Evolutionary conservation across 352 stramenopile genomes (phyloP), one percentile per base, ranked within the genome.

Genomic region (Blastocystis sp.): DNA sequence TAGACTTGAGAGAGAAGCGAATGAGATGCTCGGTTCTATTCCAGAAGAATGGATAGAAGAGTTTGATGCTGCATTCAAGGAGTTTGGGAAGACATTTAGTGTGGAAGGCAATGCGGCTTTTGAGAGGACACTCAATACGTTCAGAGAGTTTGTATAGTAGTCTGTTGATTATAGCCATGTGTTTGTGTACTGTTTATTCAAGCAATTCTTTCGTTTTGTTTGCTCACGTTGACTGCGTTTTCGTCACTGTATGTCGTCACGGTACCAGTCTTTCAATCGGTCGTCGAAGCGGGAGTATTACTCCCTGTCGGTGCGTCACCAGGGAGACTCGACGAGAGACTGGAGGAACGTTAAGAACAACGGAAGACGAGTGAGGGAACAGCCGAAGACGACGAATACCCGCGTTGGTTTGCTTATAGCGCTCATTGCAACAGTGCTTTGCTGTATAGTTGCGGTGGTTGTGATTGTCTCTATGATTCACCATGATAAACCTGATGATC

Each of bases 221-320:
- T 56, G 5, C 5, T 56, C 48, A 7, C 48, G 48, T 56, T 7
- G 14, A 56, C 5, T 56, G 48, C 0, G 5, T 56, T 14, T 56
- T 7, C 5, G 14, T 56, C 48, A 14, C 48, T 14, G 5, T 14
- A 56, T 56, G 48, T 56, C 48, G 14, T 56, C 48, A 14, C 48
- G 48, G 14, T 56, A 17, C 14, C 48, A 56, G 48, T 7, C 5
- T 14, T 17, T 17, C 48, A 56, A 14, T 17, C 5, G 48, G 5
- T 7, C 48, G 48, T 14, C 48, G 14, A 56, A 56, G 14, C 48
- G 48, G 14, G 69, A 79, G 21, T 79, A 79, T 41, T 79, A 79
- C 53, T n/a, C 69, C 45, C 38, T 79, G 11, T 79, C 69, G 38
- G 62, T 60, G 41, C 43, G 69, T 28, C 48, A 79, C n/a, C 53